Conservation (phyloP, 495 filamentous ascomycete species). For the Stereocaulon alpinum region DNA sequence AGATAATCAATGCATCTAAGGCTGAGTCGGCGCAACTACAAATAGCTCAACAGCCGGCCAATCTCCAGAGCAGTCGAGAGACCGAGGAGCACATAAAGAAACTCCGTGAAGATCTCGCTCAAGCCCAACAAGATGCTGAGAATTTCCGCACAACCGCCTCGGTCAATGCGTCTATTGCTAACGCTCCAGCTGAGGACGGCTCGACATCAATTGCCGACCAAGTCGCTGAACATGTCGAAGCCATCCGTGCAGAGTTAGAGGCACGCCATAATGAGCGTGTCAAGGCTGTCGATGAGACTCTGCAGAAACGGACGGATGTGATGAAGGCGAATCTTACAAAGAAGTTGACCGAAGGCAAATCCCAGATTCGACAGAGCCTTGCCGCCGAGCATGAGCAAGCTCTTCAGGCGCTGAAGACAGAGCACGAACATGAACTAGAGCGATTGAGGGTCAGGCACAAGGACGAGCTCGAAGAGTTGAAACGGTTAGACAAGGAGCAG, state of each 20-base stretch:
- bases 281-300: constrained; percentile 47
- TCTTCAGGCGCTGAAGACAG: constrained; percentile 30
- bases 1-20: constrained; percentile 21
- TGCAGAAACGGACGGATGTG: constrained; percentile 57
- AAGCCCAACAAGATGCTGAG: constrained; percentile 35
- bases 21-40: constrained; percentile 15
- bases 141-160: constrained; percentile 27
- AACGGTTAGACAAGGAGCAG: constrained; percentile 25
- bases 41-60: not conserved
- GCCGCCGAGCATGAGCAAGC: constrained; percentile 37
- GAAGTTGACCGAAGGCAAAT: constrained; percentile 53
- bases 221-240: constrained; percentile 28
- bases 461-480: constrained; percentile 41
- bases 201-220: constrained; percentile 28
- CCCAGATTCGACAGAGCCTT: constrained; percentile 36
- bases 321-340: constrained; percentile 62
- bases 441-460: constrained; percentile 57
- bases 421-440: constrained; percentile 49
- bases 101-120: constrained; percentile 34
- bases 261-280: constrained; percentile 39
- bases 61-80: constrained; percentile 1
- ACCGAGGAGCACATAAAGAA: constrained; percentile 27
- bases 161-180: constrained; percentile 17
- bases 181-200: constrained; percentile 20
- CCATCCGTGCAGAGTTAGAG: constrained; percentile 30